Evolutionary conservation across 306 rosid genomes (phyloP).

Genomic region (Acacia crassicarpa): DNA sequence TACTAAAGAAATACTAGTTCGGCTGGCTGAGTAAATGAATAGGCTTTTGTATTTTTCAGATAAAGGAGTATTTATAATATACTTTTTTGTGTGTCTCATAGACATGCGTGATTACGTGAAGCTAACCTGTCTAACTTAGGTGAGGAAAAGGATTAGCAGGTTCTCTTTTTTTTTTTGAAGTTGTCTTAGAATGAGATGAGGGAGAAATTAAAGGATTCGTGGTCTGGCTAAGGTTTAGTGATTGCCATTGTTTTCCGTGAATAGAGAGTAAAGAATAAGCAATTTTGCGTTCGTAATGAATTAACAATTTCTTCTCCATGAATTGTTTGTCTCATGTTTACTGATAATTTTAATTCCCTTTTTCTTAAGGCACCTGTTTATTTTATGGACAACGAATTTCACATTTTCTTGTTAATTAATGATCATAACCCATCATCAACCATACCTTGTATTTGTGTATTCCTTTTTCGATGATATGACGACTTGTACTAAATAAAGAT

Average conservation of each 20-base stretch:
- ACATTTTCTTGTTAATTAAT: background rate
- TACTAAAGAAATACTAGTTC: conserved; percentile 70
- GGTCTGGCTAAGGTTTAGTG: background rate
- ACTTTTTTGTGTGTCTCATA: conserved; percentile 20
- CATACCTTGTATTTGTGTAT: background rate
- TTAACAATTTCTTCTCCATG: conserved; percentile 8
- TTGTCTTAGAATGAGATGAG: conserved; percentile 1
- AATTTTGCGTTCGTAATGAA: conserved; percentile 27
- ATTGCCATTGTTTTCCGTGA: background rate
- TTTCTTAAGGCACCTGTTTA: conserved; percentile 14
- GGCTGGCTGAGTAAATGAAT: conserved; percentile 32
- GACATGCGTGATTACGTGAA: conserved; percentile 25
- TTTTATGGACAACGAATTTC: conserved; percentile 29
- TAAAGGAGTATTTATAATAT: conserved; percentile 11
- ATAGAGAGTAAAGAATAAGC: background rate
- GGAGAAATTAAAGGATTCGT: background rate
- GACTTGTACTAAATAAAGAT: background rate
- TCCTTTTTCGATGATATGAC: background rate
- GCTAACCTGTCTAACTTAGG: background rate
- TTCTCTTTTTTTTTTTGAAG: background rate
- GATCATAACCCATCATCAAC: background rate
- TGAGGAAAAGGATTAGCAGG: background rate
- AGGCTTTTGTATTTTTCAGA: conserved; percentile 29
- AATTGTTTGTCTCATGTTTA: conserved; percentile 17
- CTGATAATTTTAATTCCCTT: conserved; percentile 22